These are phyloP conservation scores for Vitis hybrid DNA, from an alignment of 177 flowering plant genomes.

Conservation along the genomic window DNA sequence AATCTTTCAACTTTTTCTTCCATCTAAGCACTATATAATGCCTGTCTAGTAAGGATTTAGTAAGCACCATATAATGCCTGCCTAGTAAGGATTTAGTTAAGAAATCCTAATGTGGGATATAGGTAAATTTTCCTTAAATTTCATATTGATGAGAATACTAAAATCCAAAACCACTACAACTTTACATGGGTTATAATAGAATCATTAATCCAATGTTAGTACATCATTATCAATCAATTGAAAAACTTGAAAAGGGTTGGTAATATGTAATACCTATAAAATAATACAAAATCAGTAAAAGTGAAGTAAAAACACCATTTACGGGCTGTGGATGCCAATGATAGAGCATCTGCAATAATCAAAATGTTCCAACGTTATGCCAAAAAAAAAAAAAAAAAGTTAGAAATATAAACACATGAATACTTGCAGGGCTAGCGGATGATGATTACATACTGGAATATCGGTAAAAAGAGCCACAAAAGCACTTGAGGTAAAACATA, in stretches of 20 bases:
- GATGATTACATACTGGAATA: conserved; percentile 64
- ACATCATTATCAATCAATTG: neutral
- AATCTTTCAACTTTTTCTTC: neutral
- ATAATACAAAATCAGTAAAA: conserved; percentile 63
- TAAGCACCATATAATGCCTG: neutral
- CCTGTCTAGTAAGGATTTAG: neutral
- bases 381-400: neutral
- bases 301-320: conserved; percentile 38
- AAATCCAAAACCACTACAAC: too few relatives aligned
- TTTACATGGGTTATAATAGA: neutral
- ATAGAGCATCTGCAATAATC: conserved; percentile 57
- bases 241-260: conserved; percentile 2
- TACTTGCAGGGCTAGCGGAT: neutral
- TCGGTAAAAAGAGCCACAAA: conserved; percentile 67
- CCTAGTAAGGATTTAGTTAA: neutral
- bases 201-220: neutral
- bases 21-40: neutral
- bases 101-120: neutral
- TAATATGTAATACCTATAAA: conserved; percentile 59
- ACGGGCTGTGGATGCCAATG: conserved; percentile 40
- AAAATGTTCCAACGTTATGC: neutral
- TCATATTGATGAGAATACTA: neutral
- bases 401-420: neutral
- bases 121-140: neutral
- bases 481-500: conserved; percentile 80